Conservation (phyloP, 2,329 filamentous ascomycete species). For the Talaromyces verruculosus region DNA sequence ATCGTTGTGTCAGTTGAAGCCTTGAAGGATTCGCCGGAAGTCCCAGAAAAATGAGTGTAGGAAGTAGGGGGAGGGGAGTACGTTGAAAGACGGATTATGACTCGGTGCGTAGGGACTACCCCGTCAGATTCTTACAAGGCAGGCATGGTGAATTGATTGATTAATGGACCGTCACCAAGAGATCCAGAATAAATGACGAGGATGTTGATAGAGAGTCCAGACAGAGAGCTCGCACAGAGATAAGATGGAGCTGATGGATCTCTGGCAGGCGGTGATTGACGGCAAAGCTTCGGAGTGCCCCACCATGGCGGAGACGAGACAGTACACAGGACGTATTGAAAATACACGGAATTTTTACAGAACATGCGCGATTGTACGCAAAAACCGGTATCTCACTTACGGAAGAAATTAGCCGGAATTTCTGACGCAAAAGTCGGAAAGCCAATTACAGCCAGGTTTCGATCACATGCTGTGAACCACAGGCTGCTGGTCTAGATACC, state of each 20-base stretch:
- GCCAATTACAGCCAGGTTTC: background rate
- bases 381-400: background rate
- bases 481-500: background rate
- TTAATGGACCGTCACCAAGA: background rate
- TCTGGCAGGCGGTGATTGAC: background rate
- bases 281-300: background rate
- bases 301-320: background rate
- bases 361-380: background rate
- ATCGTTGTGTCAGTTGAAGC: background rate
- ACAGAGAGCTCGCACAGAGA: background rate
- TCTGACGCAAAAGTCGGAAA: background rate
- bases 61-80: background rate
- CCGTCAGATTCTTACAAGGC: background rate
- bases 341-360: background rate
- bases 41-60: background rate
- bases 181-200: slow-evolving; percentile 5
- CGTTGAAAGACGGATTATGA: background rate
- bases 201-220: background rate
- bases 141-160: background rate
- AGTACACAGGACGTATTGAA: background rate
- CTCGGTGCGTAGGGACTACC: background rate
- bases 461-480: slow-evolving; percentile 1
- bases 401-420: background rate
- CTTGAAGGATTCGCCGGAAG: background rate
- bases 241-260: background rate